A percentile compares a stretch with the other conserved stretches of the same genome.
phyloP scores from a whole-genome alignment of 768 basidiomycete species.

The Cystofilobasidium capitatum region DNA sequence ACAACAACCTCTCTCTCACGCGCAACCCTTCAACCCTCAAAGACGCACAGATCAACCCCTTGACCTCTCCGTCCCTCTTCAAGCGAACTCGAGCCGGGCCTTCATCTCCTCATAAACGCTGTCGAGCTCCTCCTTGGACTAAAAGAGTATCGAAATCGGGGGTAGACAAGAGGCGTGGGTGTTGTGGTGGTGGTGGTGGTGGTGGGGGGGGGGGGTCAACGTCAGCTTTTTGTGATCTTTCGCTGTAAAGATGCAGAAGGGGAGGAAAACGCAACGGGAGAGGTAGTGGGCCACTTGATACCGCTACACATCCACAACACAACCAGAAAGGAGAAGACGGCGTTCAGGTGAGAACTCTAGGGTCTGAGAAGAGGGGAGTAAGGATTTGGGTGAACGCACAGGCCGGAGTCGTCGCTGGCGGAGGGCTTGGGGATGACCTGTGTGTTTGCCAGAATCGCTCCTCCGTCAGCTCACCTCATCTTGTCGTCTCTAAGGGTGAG shows the following conservation, averaged over 20 bases:
- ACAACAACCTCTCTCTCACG: no score
- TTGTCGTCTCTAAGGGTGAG: neutral
- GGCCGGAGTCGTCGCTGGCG: constrained; percentile 56
- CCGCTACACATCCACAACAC: constrained; percentile 35
- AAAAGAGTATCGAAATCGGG: neutral
- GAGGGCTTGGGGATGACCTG: constrained; percentile 72
- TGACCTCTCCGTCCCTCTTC: neutral
- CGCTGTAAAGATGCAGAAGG: neutral
- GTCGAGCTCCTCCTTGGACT: constrained; percentile 26
- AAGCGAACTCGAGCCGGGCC: neutral
- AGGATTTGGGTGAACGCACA: constrained; percentile 40
- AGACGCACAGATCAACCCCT: no score
- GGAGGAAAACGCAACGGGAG: neutral
- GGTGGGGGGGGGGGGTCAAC: neutral
- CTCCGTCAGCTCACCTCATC: neutral
- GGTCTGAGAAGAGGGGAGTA: neutral
- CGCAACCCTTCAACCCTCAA: no score
- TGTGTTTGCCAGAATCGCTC: neutral
- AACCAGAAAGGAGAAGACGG: neutral
- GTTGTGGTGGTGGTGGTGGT: neutral
- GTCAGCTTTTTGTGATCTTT: no score
- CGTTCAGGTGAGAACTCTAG: neutral
- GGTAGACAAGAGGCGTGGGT: neutral
- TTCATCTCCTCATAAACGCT: constrained; percentile 23
- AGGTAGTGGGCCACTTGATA: constrained; percentile 62